Conservation (phyloP, 2,329 filamentous ascomycete genomes). For the Parastagonospora avenae region DNA sequence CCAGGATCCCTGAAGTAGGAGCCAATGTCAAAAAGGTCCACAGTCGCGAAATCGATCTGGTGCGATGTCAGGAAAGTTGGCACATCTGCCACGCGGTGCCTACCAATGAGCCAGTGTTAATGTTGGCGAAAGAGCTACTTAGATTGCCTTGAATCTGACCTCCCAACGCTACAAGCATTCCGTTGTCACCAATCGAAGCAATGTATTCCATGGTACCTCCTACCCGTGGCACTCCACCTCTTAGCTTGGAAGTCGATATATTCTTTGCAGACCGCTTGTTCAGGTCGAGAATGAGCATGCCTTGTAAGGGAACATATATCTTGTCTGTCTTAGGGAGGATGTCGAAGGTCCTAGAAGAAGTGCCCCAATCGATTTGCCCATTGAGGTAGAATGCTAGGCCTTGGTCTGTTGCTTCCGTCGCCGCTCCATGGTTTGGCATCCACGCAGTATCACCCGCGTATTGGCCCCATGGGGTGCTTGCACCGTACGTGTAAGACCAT, state of each 20-base stretch:
- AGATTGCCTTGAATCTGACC: slow-evolving; percentile 34
- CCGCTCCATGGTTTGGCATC: slow-evolving; percentile 42
- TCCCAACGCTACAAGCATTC: slow-evolving; percentile 48
- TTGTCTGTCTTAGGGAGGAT: slow-evolving; percentile 11
- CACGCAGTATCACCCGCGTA: slow-evolving; percentile 20
- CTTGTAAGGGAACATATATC: slow-evolving; percentile 28
- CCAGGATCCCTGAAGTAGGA: neutral
- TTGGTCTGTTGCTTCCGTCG: slow-evolving; percentile 45
- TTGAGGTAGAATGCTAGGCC: slow-evolving; percentile 49
- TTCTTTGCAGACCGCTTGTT: slow-evolving; percentile 43
- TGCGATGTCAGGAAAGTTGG: neutral
- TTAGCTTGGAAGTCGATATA: slow-evolving; percentile 43
- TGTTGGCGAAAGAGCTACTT: neutral
- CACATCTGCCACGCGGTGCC: slow-evolving; percentile 5
- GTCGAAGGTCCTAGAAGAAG: slow-evolving; percentile 17
- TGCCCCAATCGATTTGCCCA: slow-evolving; percentile 47
- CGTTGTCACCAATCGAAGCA: slow-evolving; percentile 41
- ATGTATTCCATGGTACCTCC: slow-evolving; percentile 49
- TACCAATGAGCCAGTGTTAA: slow-evolving; percentile 29
- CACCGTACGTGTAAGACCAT: slow-evolving; percentile 20
- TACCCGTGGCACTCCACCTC: slow-evolving; percentile 37
- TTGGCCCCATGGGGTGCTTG: slow-evolving; percentile 20
- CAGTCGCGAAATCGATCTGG: slow-evolving; percentile 16
- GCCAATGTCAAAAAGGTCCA: slow-evolving; percentile 49
- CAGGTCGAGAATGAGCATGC: slow-evolving; percentile 50